Conservation (phyloP, 306 rosid species). For the Vigna hirtella region DNA sequence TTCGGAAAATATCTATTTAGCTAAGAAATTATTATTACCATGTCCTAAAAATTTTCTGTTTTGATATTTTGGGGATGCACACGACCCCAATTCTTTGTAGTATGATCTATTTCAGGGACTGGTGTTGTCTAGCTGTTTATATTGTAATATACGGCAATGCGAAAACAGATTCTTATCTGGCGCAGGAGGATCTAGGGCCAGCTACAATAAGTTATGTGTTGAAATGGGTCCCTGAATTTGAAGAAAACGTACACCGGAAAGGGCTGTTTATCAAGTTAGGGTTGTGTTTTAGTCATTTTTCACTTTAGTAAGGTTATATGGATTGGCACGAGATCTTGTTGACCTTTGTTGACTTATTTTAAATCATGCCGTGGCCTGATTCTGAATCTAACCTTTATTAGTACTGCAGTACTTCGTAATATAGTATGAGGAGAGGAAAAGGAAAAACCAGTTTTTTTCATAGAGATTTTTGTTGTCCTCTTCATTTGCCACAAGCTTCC, state of each 20-base stretch:
- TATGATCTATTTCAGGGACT: conserved; percentile 18
- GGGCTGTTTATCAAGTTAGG: not conserved
- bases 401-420: conserved; percentile 8
- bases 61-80: not conserved
- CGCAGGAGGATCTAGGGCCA: conserved; percentile 2
- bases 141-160: not conserved
- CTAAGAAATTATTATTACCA: not conserved
- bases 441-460: not conserved
- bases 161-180: not conserved
- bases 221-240: conserved; percentile 8
- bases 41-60: not conserved
- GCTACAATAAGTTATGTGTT: not conserved
- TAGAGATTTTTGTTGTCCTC: conserved; percentile 6
- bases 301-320: conserved; percentile 22
- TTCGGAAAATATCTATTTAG: not conserved
- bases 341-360: conserved; percentile 21
- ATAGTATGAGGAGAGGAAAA: conserved; percentile 4
- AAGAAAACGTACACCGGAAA: not conserved
- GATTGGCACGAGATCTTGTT: conserved; percentile 4
- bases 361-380: not conserved
- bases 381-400: not conserved
- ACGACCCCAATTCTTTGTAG: not conserved
- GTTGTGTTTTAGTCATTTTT: conserved; percentile 21
- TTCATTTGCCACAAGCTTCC: not conserved
- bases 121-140: conserved; percentile 23